A percentile compares a stretch with the other conserved stretches of the same genome.
These are phyloP conservation scores for Colletotrichum limetticola DNA, from an alignment of 2,329 filamentous ascomycete species.

Conservation along the genomic window DNA sequence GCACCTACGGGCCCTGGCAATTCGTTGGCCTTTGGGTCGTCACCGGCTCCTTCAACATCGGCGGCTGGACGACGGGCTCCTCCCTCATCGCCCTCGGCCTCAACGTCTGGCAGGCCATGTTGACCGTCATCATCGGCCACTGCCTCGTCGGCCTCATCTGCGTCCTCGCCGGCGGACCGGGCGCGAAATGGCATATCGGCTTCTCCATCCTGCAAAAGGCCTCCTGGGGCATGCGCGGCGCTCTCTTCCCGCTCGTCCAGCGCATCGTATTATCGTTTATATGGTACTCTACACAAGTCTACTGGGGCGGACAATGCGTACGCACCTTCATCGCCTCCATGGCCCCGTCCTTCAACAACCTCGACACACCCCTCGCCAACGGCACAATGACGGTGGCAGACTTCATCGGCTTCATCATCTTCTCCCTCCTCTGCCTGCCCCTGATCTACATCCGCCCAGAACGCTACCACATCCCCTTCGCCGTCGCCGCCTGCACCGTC, in stretches of 20 bases:
- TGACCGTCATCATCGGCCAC: constrained; percentile 40
- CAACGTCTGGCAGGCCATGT: constrained; percentile 42
- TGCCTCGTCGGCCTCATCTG: constrained; percentile 40
- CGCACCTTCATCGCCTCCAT: constrained; percentile 37
- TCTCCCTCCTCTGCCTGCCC: constrained; percentile 39
- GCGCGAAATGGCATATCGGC: constrained; percentile 43
- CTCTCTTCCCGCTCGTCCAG: constrained; percentile 40
- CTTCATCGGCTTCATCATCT: constrained; percentile 39
- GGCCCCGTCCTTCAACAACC: constrained; percentile 37
- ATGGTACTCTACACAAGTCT: constrained; percentile 41
- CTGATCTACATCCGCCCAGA: constrained; percentile 42
- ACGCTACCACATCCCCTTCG: constrained; percentile 40
- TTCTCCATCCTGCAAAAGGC: constrained; percentile 42
- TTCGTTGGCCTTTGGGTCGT: constrained; percentile 47
- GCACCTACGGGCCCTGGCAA: constrained; percentile 45
- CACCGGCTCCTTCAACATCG: constrained; percentile 47
- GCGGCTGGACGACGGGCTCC: constrained; percentile 46
- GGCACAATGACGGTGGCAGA: constrained; percentile 38
- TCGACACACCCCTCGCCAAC: constrained; percentile 32
- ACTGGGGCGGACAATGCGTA: constrained; percentile 42
- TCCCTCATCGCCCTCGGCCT: constrained; percentile 42
- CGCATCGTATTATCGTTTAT: constrained; percentile 41
- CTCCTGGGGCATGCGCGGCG: constrained; percentile 42
- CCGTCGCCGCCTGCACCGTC: constrained; percentile 38
- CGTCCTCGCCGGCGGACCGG: constrained; percentile 40